Evolutionary conservation across 2,329 filamentous ascomycete species (phyloP).

Genomic region (Gyromitra esculenta): DNA sequence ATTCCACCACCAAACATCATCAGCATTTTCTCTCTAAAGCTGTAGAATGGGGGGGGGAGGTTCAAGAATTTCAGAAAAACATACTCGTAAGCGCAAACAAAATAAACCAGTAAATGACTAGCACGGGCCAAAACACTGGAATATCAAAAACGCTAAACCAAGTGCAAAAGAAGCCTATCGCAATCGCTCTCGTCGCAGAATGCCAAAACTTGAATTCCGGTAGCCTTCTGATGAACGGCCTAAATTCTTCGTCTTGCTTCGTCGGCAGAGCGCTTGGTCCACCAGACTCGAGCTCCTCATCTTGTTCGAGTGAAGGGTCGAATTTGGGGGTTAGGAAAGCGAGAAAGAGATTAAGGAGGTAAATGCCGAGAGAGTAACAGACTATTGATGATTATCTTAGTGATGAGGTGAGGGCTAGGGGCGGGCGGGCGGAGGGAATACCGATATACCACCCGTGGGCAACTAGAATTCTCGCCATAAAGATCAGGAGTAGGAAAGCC

Average conservation of each 20-base stretch:
- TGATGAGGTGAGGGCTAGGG: not conserved
- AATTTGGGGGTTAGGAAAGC: constrained; percentile 99
- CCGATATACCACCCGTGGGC: constrained; percentile 99
- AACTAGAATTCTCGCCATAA: constrained; percentile 87
- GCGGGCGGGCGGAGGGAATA: constrained; percentile 62
- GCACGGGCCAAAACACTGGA: constrained; percentile 97
- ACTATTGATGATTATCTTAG: constrained; percentile 66
- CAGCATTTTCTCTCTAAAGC: constrained; percentile 22
- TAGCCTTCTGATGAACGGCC: constrained; percentile 92
- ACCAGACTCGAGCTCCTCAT: constrained; percentile 96
- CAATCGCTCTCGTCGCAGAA: constrained; percentile 85
- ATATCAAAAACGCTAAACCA: constrained; percentile 96
- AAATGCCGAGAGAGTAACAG: constrained; percentile 96
- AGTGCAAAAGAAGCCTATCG: constrained; percentile 84
- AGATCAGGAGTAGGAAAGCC: constrained; percentile 76
- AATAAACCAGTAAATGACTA: constrained; percentile 99
- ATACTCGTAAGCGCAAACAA: constrained; percentile 93
- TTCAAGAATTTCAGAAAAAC: constrained; percentile 60
- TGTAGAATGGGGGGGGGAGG: not conserved
- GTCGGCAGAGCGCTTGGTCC: constrained; percentile 83
- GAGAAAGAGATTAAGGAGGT: constrained; percentile 98
- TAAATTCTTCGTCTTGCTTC: constrained; percentile 96
- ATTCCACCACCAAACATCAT: constrained; percentile 50
- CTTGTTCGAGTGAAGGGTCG: constrained; percentile 93
- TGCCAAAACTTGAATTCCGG: constrained; percentile 99